Evolutionary conservation across 1,139 yeast species (phyloP), one percentile per base, ranked within the genome.

Genomic region (Petasospora rhodanensis): DNA sequence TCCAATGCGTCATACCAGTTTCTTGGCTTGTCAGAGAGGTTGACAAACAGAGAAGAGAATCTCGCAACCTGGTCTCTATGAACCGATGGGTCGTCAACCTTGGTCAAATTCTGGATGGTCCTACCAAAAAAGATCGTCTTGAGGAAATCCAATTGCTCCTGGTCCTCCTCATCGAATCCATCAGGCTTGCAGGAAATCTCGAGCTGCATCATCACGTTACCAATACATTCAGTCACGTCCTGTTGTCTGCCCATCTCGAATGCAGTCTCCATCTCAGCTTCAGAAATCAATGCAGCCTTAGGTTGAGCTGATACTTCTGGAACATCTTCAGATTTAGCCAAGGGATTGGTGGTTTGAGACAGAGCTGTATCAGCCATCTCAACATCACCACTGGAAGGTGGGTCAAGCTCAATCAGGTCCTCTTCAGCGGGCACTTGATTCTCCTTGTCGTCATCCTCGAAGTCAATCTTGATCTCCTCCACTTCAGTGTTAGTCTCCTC

Each of bases 171-270:
- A 34, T 78, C 84, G 22, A 82, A 61, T 3, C 57, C 56, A 11
- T 66, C 66, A 0, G 96, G 95, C 29, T 74, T 76, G 41, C 83
- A 67, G 0, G 96, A 94, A n/a, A 95, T 85, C 53, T 89, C 96
- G 19, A 89, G 65, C 55, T 89, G 97, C 45, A 80, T 84, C n/a
- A 89, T 67, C 5, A 91, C 96, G 56, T 91, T 91, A 37, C 89
- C 95, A 50, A 91, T 87, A 58, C 97, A 89, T 55, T 91, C 98
- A 0, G 96, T 86, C 13, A 91, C 97, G 63, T 91, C 98, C 56
- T 91, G 98, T 56, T 91, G 98, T 46, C 95, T 70, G 3, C 96
- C 96, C 42, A 84, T 70, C 46, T 81, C 91, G 31, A 80, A 67
- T 0, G 91, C 78, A 45, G 79, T 73, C 39, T 76, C 85, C 57